phyloP scores from a whole-genome alignment of 371 early-diverging fungal species.

The Rhizopus delemar region DNA sequence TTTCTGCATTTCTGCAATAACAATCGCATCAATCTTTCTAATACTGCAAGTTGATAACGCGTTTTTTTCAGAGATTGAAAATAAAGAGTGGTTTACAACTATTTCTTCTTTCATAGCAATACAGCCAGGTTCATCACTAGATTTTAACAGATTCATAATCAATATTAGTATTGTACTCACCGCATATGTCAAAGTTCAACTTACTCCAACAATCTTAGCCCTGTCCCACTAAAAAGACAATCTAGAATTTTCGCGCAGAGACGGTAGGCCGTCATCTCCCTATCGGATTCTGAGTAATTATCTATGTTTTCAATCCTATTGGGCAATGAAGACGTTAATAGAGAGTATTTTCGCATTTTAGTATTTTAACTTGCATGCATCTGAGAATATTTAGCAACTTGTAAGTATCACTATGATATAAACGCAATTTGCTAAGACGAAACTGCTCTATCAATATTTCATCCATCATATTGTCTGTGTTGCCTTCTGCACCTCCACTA shows the following conservation, averaged over 20 bases:
- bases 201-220: constrained; percentile 21
- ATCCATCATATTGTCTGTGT: constrained; percentile 12
- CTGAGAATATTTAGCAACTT: constrained; percentile 16
- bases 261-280: constrained; percentile 23
- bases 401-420: constrained; percentile 15
- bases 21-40: constrained; percentile 20
- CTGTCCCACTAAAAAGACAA: constrained; percentile 20
- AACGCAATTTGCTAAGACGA: constrained; percentile 11
- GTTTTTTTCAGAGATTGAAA: constrained; percentile 18
- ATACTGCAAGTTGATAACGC: constrained; percentile 20
- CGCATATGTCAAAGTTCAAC: constrained; percentile 19
- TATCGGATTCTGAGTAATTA: constrained; percentile 18
- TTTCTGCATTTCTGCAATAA: constrained; percentile 11
- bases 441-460: constrained; percentile 15
- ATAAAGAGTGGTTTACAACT: constrained; percentile 21
- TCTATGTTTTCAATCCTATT: constrained; percentile 22
- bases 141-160: constrained; percentile 27
- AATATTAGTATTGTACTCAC: constrained; percentile 23
- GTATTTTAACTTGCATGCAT: constrained; percentile 21
- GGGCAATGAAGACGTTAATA: constrained; percentile 15
- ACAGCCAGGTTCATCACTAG: constrained; percentile 27
- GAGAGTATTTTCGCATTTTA: constrained; percentile 5
- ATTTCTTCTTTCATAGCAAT: constrained; percentile 22
- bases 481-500: constrained; percentile 18
- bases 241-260: constrained; percentile 19